Base-by-base conservation (phyloP, 2,329 filamentous ascomycete genomes). In the Catunica adiposa region DNA sequence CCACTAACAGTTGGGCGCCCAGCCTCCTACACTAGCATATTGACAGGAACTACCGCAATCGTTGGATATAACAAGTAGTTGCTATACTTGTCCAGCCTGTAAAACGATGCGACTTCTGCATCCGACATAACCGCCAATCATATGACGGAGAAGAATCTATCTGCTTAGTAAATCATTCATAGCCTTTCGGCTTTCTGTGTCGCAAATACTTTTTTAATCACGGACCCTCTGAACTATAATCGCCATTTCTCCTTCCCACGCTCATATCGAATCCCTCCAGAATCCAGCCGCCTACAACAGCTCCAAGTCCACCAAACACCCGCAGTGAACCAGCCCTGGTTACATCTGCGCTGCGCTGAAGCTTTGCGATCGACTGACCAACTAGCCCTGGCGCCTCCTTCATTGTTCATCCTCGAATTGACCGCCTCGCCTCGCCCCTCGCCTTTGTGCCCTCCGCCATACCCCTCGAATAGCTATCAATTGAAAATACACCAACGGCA, bases 351-450 rank as follows among this genome's bases (percentile, higher is more conserved):
- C 23, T 52, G 50, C 50, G 50, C 31, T 52, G 22, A 20, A 38
- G 50, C 31, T 52, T 52, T 52, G 50, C 50, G 50, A 52, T 52
- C 50, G 50, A 52, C 50, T 52, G 14, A 52, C 50, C 22, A 20
- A 38, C 29, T 8, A 44, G 20, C 44, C 44, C 22, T 23, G 44
- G 44, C 7, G 29, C 11, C 29, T 34, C 29, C 29, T 11, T 34
- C 29, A 11, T 34, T 34, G 29, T 34, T 22, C 23, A 22, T 17
- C 17, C 22, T 52, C 50, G 50, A 52, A 52, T 52, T 52, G 50
- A 52, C 50, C 50, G 50, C 50, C 50, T 37, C 50, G 17, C 15
- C 34, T 52, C 31, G 34, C 31, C 50, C 50, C 50, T 52, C 50
- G 50, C 22, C 29, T 52, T 52, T 37, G 29, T 38, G 29, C 15